phyloP scores from a whole-genome alignment of 345 rosid species.

The Noccaea caerulescens region DNA sequence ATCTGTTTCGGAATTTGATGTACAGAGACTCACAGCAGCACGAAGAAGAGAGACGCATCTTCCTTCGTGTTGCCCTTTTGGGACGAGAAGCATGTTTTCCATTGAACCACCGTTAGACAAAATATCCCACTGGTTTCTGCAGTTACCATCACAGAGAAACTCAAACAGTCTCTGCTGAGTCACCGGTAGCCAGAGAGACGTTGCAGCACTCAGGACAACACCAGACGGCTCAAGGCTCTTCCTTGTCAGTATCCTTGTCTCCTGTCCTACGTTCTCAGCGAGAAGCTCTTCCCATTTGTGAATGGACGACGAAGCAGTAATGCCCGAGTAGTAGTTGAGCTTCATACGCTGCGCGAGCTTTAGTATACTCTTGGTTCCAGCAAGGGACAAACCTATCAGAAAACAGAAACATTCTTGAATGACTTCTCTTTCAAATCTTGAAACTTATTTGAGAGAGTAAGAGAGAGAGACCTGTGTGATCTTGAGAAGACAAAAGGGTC shows the following conservation, averaged over 20 bases:
- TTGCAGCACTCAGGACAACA: slow-evolving; percentile 58
- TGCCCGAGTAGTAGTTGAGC: slow-evolving; percentile 59
- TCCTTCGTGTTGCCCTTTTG: slow-evolving; percentile 49
- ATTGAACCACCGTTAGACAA: slow-evolving; percentile 53
- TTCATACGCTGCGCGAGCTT: slow-evolving; percentile 66
- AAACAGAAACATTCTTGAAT: slow-evolving; percentile 5
- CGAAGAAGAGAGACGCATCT: slow-evolving; percentile 60
- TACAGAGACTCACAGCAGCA: slow-evolving; percentile 48
- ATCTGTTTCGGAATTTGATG: not conserved
- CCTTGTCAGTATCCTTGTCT: slow-evolving; percentile 57
- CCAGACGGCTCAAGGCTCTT: slow-evolving; percentile 57
- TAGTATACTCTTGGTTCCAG: slow-evolving; percentile 58
- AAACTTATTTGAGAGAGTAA: not conserved
- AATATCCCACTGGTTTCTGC: slow-evolving; percentile 66
- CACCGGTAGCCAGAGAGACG: slow-evolving; percentile 70
- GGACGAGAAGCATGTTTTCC: slow-evolving; percentile 52
- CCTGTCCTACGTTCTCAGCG: slow-evolving; percentile 50
- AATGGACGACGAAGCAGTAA: slow-evolving; percentile 54
- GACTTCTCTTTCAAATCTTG: not conserved
- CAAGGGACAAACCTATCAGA: slow-evolving; percentile 47
- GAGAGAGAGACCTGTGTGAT: slow-evolving; percentile 46
- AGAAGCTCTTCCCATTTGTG: slow-evolving; percentile 60
- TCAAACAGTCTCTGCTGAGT: slow-evolving; percentile 60
- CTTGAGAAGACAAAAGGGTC: slow-evolving; percentile 49
- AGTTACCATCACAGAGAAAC: slow-evolving; percentile 54